Evolutionary conservation across 2,329 filamentous ascomycete genomes (phyloP), one percentile per base, ranked within the genome.

Genomic region (Gnomoniopsis sp.): DNA sequence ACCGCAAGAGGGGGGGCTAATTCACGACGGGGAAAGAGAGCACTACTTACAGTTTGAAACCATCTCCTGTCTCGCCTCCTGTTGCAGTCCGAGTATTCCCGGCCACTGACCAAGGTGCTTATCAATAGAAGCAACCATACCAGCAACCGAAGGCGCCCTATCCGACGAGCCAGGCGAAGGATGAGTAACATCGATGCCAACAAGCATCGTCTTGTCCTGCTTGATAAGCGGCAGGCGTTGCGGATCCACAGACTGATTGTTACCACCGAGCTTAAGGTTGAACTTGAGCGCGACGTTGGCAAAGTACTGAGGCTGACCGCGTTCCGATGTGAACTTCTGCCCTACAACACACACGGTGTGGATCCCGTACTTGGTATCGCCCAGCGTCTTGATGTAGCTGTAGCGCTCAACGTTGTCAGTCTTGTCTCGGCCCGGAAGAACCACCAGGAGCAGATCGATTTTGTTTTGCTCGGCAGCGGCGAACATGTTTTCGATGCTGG

Each of bases 151-250:
- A 1, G 88, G 88, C 0, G 87, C 84, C 0, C 67, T 67, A 0
- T 75, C 69, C 0, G 77, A 68, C 1, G 86, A 88, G 0, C 83
- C 84, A 0, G 88, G 88, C 0, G 88, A 88, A 0, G 88, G 88
- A 65, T 91, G 88, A 0, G 88, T 91, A 0, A 91, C 88, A 65
- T 91, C 88, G 23, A 90, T 81, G 0, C 89, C 88, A 23, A 91
- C 80, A 6, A 90, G 71, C 81, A 91, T 90, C 0, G 87, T 89
- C 62, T 82, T 82, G 2, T 78, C 78, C 55, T 86, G 77, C 17
- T 70, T 69, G 57, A 87, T 72, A 1, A 88, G 76, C 3, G 79
- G 78, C 7, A 85, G 73, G 54, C 83, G 77, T 1, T 69, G 66
- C 7, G 73, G 62, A 1, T 74, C 69, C 0, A 89, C 70, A 1